Evolutionary conservation across 2,329 filamentous ascomycete genomes (phyloP).

Genomic region (Colletotrichum orchidophilum): DNA sequence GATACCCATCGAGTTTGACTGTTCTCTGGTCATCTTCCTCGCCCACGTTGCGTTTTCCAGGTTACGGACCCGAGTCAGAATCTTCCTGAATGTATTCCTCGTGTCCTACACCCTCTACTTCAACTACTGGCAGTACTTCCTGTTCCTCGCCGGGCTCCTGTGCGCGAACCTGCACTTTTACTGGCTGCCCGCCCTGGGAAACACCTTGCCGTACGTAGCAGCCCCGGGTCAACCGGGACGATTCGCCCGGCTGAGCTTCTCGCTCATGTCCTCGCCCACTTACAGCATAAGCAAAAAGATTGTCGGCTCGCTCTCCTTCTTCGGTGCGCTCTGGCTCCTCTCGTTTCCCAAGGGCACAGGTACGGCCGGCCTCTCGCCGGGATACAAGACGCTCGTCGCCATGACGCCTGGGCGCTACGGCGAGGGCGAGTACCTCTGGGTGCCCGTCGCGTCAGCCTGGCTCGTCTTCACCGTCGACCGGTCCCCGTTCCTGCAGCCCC

Average conservation of each 20-base stretch:
- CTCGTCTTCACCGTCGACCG: constrained; percentile 13
- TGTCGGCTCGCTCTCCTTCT: neutral
- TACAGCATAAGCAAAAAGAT: neutral
- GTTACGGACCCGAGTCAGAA: constrained; percentile 52
- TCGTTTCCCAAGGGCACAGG: constrained; percentile 1
- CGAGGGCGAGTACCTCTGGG: constrained; percentile 5
- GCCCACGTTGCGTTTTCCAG: constrained; percentile 59
- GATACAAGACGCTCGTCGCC: neutral
- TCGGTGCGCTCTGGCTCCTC: constrained; percentile 12
- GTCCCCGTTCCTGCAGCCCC: constrained; percentile 58
- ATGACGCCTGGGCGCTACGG: neutral
- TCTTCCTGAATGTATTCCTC: constrained; percentile 50
- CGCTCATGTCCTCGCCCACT: neutral
- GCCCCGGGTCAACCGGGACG: neutral
- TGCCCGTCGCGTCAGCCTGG: constrained; percentile 9
- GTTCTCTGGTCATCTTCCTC: constrained; percentile 66
- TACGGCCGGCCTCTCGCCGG: constrained; percentile 3
- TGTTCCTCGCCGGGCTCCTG: constrained; percentile 20
- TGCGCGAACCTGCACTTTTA: neutral
- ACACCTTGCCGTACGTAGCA: neutral
- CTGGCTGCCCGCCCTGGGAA: constrained; percentile 43
- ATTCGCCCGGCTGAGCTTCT: neutral
- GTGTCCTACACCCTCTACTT: constrained; percentile 49
- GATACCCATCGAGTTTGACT: constrained; percentile 68
- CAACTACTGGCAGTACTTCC: constrained; percentile 20